Base-by-base conservation (phyloP, 208 protist genomes). In the Leishmania braziliensis region DNA sequence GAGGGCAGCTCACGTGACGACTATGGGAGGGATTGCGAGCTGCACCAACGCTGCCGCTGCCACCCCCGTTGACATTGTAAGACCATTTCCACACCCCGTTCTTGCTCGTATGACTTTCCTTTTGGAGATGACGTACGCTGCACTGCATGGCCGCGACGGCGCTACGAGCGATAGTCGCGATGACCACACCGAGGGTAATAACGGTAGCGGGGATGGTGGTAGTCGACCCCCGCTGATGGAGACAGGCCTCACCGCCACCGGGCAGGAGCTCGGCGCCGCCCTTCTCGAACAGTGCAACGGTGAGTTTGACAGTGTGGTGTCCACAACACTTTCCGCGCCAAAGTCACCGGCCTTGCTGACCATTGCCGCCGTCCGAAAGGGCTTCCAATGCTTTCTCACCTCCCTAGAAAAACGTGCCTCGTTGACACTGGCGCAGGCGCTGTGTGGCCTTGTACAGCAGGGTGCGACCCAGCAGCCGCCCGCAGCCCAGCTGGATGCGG, bases 331-430 rank as follows among this genome's bases (percentile, higher is more conserved):
- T 36, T 75, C 84, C 12, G 54, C 71, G 39, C 84, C 82, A 6
- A 79, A 78, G 43, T 79, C 82, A 14, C 82, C 82, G n/a, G 82
- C 82, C 33, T 39, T 82, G 73, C 56, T 86, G 43, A 51, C 82
- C 56, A 86, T 86, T 71, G 78, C 78, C 1, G 88, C 90, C 23
- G 86, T 94, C 4, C 84, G 86, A 9, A 89, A 84, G 43, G 91
- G 89, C 46, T 81, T 95, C 53, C 84, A 90, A 50, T 62, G 75
- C 29, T 96, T 96, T 71, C 91, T 96, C 69, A 71, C 87, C 14
- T 65, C 51, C 5, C 74, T 83, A 39, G 90, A 89, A 50, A 73
- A 71, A n/a, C 89, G 86, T 39, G 91, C 86, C 8, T 83, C 85
- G 63, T 71, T 90, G 75, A 91, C 93, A 36, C 79, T 96, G 12